Percentiles rank a stretch among this genome's conserved stretches.
These are phyloP conservation scores for Epichloe scottii DNA, from an alignment of 2,329 filamentous ascomycete species.

Conservation along the genomic window DNA sequence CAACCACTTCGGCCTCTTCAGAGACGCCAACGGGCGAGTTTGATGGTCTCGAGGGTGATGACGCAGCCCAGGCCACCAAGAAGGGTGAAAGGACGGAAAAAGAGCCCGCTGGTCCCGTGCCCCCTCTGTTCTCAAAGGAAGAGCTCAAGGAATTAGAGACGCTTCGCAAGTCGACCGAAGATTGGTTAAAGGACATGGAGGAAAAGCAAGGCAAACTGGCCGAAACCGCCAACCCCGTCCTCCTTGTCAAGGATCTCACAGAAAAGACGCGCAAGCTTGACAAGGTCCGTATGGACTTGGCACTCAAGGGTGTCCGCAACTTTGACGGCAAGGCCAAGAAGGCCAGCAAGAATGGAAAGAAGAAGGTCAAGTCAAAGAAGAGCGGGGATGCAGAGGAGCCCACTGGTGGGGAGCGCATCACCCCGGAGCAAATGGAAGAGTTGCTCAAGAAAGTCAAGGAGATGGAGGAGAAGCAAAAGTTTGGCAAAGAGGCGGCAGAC, in stretches of 20 bases:
- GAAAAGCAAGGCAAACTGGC: constrained; percentile 58
- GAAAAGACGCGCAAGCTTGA: constrained; percentile 58
- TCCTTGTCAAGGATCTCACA: constrained; percentile 60
- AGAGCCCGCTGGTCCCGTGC: constrained; percentile 36
- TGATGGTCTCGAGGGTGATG: constrained; percentile 69
- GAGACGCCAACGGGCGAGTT: constrained; percentile 44
- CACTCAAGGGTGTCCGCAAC: constrained; percentile 52
- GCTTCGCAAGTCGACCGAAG: constrained; percentile 46
- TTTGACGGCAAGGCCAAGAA: constrained; percentile 29
- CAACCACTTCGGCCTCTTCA: constrained; percentile 34
- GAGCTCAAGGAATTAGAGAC: constrained; percentile 57
- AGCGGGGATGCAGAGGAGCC: constrained; percentile 25
- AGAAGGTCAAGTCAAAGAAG: constrained; percentile 24
- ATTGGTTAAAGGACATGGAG: constrained; percentile 66
- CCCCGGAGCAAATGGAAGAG: constrained; percentile 26
- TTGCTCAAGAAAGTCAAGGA: constrained; percentile 27
- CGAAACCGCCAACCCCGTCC: constrained; percentile 58
- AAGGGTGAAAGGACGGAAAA: constrained; percentile 32
- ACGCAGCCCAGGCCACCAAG: constrained; percentile 23
- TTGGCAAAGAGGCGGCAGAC: constrained; percentile 14
- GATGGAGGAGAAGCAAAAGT: constrained; percentile 16
- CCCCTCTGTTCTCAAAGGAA: constrained; percentile 57
- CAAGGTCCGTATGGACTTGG: constrained; percentile 55
- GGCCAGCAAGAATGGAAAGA: constrained; percentile 21
- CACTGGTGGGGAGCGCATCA: constrained; percentile 26